phyloP scores from a whole-genome alignment of 176 grass and related monocot genomes.

The Carex pumila region DNA sequence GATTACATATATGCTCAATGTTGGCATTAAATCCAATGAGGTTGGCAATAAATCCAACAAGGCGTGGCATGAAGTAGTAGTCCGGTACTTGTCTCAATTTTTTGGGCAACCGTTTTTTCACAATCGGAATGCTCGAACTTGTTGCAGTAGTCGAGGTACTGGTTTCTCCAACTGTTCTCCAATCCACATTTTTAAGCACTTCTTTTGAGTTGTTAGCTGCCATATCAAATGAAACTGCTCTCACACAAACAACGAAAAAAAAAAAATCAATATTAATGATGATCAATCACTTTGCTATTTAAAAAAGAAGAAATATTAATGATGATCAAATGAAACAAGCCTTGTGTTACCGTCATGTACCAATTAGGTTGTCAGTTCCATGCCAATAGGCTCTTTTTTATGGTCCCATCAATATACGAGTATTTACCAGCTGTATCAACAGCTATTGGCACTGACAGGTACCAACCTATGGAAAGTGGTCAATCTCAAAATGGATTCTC shows the following conservation, averaged over 20 bases:
- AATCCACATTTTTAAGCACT: conserved; percentile 10
- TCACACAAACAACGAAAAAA: background rate
- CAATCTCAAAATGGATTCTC: background rate
- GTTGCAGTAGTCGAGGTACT: background rate
- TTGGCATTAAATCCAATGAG: no score
- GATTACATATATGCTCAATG: no score
- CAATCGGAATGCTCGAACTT: conserved; percentile 32
- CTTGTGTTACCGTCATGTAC: background rate
- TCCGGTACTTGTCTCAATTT: conserved; percentile 90
- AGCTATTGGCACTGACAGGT: background rate
- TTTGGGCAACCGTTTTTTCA: conserved; percentile 83
- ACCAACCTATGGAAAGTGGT: background rate
- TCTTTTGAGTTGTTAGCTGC: background rate
- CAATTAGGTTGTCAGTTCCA: background rate
- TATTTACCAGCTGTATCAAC: background rate
- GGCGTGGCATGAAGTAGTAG: conserved; percentile 71
- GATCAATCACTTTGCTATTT: background rate
- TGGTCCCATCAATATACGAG: background rate
- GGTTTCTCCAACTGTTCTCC: conserved; percentile 8
- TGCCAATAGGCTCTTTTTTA: background rate
- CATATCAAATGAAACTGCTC: background rate
- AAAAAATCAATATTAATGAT: background rate
- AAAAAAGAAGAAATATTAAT: background rate
- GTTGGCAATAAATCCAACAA: no score
- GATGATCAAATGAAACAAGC: background rate